Conservation (phyloP, 352 stramenopile species). For the Pythium sp. region DNA sequence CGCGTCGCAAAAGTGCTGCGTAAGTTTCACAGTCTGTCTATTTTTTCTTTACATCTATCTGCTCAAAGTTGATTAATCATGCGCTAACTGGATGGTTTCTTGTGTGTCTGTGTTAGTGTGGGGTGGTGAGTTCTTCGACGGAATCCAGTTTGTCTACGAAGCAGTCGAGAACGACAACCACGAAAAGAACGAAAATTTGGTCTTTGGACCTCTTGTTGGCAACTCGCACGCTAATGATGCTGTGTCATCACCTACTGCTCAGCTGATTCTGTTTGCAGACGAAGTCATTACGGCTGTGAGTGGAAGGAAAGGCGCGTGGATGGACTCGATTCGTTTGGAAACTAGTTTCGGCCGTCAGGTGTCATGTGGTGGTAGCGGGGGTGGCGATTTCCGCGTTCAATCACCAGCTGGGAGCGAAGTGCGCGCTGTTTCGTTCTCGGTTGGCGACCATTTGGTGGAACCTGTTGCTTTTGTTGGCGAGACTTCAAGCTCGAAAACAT, state of each 20-base stretch:
- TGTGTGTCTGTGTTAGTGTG: conserved; percentile 50
- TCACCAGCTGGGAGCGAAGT: conserved; percentile 39
- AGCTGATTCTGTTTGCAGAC: conserved; percentile 37
- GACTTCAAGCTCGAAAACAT: background rate
- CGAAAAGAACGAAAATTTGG: conserved; percentile 13
- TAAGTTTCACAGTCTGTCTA: conserved; percentile 27
- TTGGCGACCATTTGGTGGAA: conserved; percentile 70
- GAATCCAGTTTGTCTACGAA: conserved; percentile 59
- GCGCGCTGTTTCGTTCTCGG: conserved; percentile 53
- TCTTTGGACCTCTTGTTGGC: conserved; percentile 45
- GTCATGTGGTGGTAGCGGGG: conserved; percentile 56
- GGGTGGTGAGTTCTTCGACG: conserved; percentile 69
- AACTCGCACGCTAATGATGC: conserved; percentile 37
- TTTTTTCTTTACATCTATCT: background rate
- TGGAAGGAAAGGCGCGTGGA: conserved; percentile 77
- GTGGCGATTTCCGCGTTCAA: conserved; percentile 45
- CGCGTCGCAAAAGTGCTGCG: conserved; percentile 46
- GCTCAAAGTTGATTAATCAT: conserved; percentile 4
- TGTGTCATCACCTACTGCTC: conserved; percentile 29
- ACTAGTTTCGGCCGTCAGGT: conserved; percentile 69
- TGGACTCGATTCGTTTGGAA: conserved; percentile 48
- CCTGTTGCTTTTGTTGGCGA: conserved; percentile 44
- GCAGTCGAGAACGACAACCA: conserved; percentile 18
- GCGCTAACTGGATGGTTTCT: background rate
- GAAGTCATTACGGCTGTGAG: conserved; percentile 49